phyloP scores from a whole-genome alignment of 2,329 filamentous ascomycete species.

The Gnomoniopsis sp. region DNA sequence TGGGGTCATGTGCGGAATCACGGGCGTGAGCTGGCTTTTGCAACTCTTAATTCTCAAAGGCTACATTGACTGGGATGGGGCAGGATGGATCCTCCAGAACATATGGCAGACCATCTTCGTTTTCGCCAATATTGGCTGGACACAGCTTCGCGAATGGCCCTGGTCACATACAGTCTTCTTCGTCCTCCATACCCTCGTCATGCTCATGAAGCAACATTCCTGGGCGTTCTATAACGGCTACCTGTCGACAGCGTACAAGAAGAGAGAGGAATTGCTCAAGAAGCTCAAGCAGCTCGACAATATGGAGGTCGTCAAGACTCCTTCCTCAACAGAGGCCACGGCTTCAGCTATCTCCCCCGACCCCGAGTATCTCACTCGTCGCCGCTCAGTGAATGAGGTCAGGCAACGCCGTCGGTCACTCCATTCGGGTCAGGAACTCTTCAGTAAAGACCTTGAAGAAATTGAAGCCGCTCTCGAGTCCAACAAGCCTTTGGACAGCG shows the following conservation, averaged over 20 bases:
- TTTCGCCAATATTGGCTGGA: slow-evolving; percentile 58
- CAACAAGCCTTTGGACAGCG: slow-evolving; percentile 53
- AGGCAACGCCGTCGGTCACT: slow-evolving; percentile 41
- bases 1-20: slow-evolving; percentile 64
- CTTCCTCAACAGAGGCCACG: slow-evolving; percentile 36
- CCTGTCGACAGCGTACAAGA: slow-evolving; percentile 57
- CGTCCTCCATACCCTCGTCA: slow-evolving; percentile 65
- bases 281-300: slow-evolving; percentile 57
- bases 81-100: slow-evolving; percentile 73
- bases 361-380: slow-evolving; percentile 40
- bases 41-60: slow-evolving; percentile 58
- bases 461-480: slow-evolving; percentile 62
- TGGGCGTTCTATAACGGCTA: slow-evolving; percentile 79
- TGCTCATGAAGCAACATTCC: slow-evolving; percentile 82
- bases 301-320: slow-evolving; percentile 42
- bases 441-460: slow-evolving; percentile 48
- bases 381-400: slow-evolving; percentile 37
- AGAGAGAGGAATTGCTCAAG: slow-evolving; percentile 38
- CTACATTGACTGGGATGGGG: slow-evolving; percentile 63
- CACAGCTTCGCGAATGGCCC: slow-evolving; percentile 70
- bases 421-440: slow-evolving; percentile 26
- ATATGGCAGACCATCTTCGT: slow-evolving; percentile 69
- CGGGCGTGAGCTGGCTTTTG: slow-evolving; percentile 62
- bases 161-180: slow-evolving; percentile 82
- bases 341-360: slow-evolving; percentile 41